Conservation (phyloP, 2,329 filamentous ascomycete species). For the Venturia effusa region DNA sequence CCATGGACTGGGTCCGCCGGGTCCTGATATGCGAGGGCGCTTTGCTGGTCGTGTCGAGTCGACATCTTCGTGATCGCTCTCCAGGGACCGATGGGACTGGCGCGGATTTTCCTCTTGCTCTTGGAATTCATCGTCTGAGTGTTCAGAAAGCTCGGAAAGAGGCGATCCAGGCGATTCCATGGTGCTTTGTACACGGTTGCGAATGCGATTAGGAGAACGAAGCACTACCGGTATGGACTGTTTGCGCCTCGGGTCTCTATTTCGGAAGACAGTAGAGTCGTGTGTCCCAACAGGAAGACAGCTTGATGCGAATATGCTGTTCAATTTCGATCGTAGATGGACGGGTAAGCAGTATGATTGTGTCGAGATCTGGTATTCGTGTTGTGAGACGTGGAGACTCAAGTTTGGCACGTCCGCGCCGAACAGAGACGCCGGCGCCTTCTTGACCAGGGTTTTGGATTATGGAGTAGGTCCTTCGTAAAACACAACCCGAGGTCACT, state of each 20-base stretch:
- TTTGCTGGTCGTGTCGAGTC: slow-evolving; percentile 26
- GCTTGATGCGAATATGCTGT: neutral
- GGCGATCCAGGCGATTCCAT: slow-evolving; percentile 50
- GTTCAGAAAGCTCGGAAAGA: slow-evolving; percentile 55
- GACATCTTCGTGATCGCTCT: slow-evolving; percentile 25
- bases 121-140: slow-evolving; percentile 53
- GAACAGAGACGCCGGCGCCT: neutral
- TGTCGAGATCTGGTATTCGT: neutral
- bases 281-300: neutral
- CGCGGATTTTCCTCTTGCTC: slow-evolving; percentile 30
- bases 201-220: neutral
- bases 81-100: slow-evolving; percentile 38
- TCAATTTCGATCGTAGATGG: neutral
- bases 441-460: no score
- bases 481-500: no score
- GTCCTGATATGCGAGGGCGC: slow-evolving; percentile 32
- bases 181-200: slow-evolving; percentile 13
- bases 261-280: neutral
- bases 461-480: no score
- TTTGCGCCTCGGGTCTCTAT: neutral
- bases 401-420: neutral
- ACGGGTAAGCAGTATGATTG: neutral
- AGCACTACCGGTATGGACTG: neutral
- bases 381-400: neutral
- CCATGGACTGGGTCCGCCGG: slow-evolving; percentile 22